These are phyloP conservation scores for Spathaspora sp. DNA, from an alignment of 1,139 yeast species.

Conservation along the genomic window DNA sequence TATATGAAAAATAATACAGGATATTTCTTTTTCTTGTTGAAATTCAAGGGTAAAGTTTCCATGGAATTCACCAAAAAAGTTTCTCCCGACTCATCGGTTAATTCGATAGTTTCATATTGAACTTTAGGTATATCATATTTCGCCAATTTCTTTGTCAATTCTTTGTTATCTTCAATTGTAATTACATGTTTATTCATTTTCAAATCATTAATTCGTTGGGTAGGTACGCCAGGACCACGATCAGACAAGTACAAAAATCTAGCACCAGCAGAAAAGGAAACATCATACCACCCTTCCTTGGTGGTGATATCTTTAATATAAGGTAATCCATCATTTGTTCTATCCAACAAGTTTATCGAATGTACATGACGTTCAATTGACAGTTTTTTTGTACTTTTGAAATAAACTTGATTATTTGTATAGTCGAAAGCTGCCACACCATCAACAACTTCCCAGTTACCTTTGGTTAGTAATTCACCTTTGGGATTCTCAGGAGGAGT, in stretches of 20 bases:
- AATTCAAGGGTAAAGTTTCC: conserved; percentile 65
- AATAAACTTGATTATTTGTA: conserved; percentile 43
- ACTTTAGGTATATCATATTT: conserved; percentile 50
- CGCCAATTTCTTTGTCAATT: conserved; percentile 36
- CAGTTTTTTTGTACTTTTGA: conserved; percentile 48
- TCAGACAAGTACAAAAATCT: conserved; percentile 60
- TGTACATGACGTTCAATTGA: conserved; percentile 55
- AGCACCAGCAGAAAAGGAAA: conserved; percentile 68
- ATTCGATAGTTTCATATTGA: conserved; percentile 46
- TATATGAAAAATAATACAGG: conserved; percentile 74
- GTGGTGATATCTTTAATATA: conserved; percentile 51
- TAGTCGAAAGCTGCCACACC: conserved; percentile 50
- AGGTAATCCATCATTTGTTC: conserved; percentile 22
- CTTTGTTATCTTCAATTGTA: conserved; percentile 50
- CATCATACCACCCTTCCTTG: conserved; percentile 64
- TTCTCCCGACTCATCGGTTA: conserved; percentile 43
- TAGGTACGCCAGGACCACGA: conserved; percentile 67
- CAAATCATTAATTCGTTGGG: conserved; percentile 62
- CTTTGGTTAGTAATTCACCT: conserved; percentile 45
- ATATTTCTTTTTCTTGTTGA: conserved; percentile 53
- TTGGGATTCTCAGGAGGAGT: conserved; percentile 49
- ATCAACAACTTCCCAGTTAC: conserved; percentile 54
- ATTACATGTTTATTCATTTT: conserved; percentile 30
- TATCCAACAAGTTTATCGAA: conserved; percentile 40
- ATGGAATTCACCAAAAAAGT: conserved; percentile 50